Conservation (phyloP, 1,284 basidiomycete genomes). For the Ceraceosorus guamensis region DNA sequence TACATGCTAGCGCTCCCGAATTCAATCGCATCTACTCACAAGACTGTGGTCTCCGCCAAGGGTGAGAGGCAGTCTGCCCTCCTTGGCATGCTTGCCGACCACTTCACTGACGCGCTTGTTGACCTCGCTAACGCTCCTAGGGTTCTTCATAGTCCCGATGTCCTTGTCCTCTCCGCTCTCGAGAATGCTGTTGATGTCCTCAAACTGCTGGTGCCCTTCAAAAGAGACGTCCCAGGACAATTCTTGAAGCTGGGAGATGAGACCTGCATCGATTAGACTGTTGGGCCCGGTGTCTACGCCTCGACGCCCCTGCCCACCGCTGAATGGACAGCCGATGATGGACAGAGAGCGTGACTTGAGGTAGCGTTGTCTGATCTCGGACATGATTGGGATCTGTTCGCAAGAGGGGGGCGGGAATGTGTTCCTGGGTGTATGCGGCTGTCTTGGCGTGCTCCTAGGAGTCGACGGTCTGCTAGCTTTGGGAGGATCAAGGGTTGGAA, state of each 20-base stretch:
- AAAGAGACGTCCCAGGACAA: constrained; percentile 86
- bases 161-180: constrained; percentile 25
- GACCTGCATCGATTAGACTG: constrained; percentile 34
- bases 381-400: too few relatives aligned
- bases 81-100: constrained; percentile 67
- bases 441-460: too few relatives aligned
- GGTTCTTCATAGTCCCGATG: constrained; percentile 40
- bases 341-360: not conserved
- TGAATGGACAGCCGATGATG: constrained; percentile 44
- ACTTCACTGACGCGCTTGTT: constrained; percentile 69
- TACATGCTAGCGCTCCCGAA: not conserved
- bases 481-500: too few relatives aligned
- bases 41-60: constrained; percentile 95
- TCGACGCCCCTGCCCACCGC: constrained; percentile 37
- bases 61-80: constrained; percentile 77
- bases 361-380: too few relatives aligned
- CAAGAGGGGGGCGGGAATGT: too few relatives aligned
- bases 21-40: constrained; percentile 51
- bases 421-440: too few relatives aligned
- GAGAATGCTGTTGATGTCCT: constrained; percentile 57
- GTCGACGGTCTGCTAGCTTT: too few relatives aligned
- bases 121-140: constrained; percentile 55
- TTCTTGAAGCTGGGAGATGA: constrained; percentile 42
- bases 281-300: constrained; percentile 45
- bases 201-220: constrained; percentile 80